Base-by-base conservation (phyloP, 2,329 filamentous ascomycete species). In the Diaporthe vaccinii region DNA sequence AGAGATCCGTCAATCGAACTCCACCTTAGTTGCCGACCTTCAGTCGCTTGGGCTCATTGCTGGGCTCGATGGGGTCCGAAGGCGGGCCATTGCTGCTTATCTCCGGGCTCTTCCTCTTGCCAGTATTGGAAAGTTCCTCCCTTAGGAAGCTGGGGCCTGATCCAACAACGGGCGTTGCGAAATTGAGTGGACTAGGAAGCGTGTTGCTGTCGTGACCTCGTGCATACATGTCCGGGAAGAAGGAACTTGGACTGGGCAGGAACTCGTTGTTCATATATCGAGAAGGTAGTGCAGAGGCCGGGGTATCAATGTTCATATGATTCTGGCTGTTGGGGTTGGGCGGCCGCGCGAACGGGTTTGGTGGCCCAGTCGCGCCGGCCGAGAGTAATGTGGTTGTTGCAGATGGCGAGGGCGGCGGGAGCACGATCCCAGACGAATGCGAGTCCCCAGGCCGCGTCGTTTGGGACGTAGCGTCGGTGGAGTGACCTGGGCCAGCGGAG, bases 281-380 rank as follows among this genome's bases (percentile, higher is more conserved):
- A 69, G 95, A 98, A 0, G 97, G 97, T 15, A 99, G 87, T 4
- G 96, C 96, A 2, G 96, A 98, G n/a, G 97, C 95, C 0, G 97
- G 97, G 0, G 97, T 77, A 81, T 97, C 92, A 61, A 91, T 90
- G 77, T 85, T 85, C 83, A 91, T 93, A 74, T 86, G 85, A 31
- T 83, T 86, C 76, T 87, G 88, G 77, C 87, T 85, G 69, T 82
- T 86, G 76, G 81, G 86, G 79, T 89, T 91, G 39, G 93, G 90
- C 0, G 96, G 97, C 57, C 96, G 90, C 10, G 97, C 97, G 83
- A 98, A 99, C 0, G 97, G 97, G 82, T 99, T 99, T 2, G 95
- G 95, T 20, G 97, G 97, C 0, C 97, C 97, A 51, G 93, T 93
- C 12, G 97, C 96, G 55, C 97, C 97, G 0, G 97, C 97, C 65